Base-by-base conservation (phyloP, 2,329 filamentous ascomycete species). In the Ophiocordyceps polyrhachis-furcata region DNA sequence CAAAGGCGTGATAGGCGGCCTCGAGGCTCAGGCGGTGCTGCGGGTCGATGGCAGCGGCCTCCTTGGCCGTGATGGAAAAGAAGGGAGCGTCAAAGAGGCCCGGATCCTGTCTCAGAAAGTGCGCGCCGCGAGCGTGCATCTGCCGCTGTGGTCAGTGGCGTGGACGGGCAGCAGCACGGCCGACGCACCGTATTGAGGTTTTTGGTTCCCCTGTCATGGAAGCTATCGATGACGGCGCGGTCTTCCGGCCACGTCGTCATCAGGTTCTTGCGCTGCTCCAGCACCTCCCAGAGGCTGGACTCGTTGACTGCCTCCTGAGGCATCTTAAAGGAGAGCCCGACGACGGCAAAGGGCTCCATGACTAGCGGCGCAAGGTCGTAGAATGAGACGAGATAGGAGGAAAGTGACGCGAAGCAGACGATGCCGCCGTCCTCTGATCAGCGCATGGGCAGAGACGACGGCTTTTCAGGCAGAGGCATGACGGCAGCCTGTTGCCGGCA, bases 271-370 rank as follows among this genome's bases (percentile, higher is more conserved):
- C 51, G 46, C 19, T 50, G 49, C 29, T 58, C 37, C 7, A 64
- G 53, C 3, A 55, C 50, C 4, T 62, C 50, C 62, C 61, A 63
- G n/a, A 64, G 57, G 17, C 45, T 49, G 7, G 46, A 46, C 8
- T 55, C 56, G 31, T 62, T 53, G 0, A 58, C 49, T 5, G 55
- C 50, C 32, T 53, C 58, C 29, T 62, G 58, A 2, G 64, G 63
- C 1, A 66, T 54, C 45, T 59, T 62, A 42, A 61, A 60, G 14
- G 61, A 58, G 32, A 57, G 56, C 4, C 63, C 63, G 9, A 67
- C 48, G 7, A 67, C 47, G 8, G 60, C 61, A 17, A 59, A 53
- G 13, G 43, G 43, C 25, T 41, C 43, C 35, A 38, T 38, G 35
- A 38, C 12, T 19, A 9, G 35, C 17, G n/a, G n/a, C 7, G n/a